Evolutionary conservation across 371 early-diverging fungal species (phyloP), one percentile per base, ranked within the genome.

Genomic region (Saksenaea vasiformis): DNA sequence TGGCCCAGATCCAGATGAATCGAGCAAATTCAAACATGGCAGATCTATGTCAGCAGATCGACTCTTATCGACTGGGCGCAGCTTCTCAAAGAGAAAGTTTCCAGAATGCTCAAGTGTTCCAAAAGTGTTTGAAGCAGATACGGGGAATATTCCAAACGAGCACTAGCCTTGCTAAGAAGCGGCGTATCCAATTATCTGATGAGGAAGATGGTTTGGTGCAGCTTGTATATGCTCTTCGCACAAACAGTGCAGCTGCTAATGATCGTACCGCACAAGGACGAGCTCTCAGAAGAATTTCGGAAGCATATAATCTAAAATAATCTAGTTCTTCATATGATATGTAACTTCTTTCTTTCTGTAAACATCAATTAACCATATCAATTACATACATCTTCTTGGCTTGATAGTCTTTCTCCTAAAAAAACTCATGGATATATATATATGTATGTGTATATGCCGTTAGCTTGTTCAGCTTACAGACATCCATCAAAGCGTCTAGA

Each of bases 1-100:
- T 82, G 77, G 82, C 82, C 13, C 82, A 82, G 41, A 82, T 82
- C 22, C 71, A 82, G 54, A 82, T 82, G 82, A 82, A 82, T 39
- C 66, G 82, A 56, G 82, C 82, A 55, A 82, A 78, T 27, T 79
- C 79, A 11, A 82, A 82, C 26, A 78, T 82, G 78, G 79, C 79
- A 2, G 83, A 82, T 36, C 61, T 82, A 13, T 82, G 83, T 57
- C 79, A 77, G 53, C 79, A 82, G 43, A 82, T 82, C 39, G 83
- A 82, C 54, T 72, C 76, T 0, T 82, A 77, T 34, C 69, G 83
- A 2, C 43, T 79, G 14, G 79, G 78, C 10, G 69, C 79, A 3
- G 74, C 72, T 9, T 75, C 77, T 1, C 79, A 78, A 39, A 44
- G 77, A 10, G 82, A 82, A 58, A 77, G 67, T 19, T 82, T 79